Evolutionary conservation across 2,329 filamentous ascomycete genomes (phyloP), one percentile per base, ranked within the genome.

Genomic region (Dactylellina leptospora): DNA sequence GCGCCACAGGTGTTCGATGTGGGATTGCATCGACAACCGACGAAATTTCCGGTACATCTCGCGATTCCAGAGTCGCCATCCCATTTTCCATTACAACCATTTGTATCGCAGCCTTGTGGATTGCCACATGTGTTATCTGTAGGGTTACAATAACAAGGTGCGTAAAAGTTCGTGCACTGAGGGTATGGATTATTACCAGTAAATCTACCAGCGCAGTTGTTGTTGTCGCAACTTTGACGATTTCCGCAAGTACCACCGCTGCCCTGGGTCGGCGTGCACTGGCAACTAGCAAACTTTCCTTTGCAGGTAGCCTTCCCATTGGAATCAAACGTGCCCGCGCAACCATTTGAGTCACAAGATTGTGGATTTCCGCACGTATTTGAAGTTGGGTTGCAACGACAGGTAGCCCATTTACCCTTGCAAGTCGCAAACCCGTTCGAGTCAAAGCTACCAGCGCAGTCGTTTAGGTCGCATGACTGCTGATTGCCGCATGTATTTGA

Each of bases 321-420:
- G 2, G 59, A 38, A 48, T 63, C 59, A 18, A 63, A 63, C 2
- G 59, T 47, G 1, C 60, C 60, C 33, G 50, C 60, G 28, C 60
- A 64, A 4, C 60, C 50, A 22, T n/a, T 20, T 9, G 13, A 18
- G 23, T 64, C 60, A 13, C 60, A 64, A 3, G 20, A 16, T 40
- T 50, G 30, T 9, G 50, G 50, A 50, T 50, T 64, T n/a, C 53
- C 48, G 3, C 50, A 20, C 3, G 36, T 40, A 6, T 40, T 40
- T 9, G 36, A 40, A 2, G 51, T 66, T 11, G 60, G 60, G 20
- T 48, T 56, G 20, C 60, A 64, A 10, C 60, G 60, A 38, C 60
- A 64, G 20, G 61, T 66, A 5, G 44, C 42, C 28, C 33, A 66
- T 27, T 66, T 66, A 3, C n/a, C 61, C 23, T 58, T 66, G 18